phyloP scores from a whole-genome alignment of 2,329 filamentous ascomycete species.

The Penicillium sp. region DNA sequence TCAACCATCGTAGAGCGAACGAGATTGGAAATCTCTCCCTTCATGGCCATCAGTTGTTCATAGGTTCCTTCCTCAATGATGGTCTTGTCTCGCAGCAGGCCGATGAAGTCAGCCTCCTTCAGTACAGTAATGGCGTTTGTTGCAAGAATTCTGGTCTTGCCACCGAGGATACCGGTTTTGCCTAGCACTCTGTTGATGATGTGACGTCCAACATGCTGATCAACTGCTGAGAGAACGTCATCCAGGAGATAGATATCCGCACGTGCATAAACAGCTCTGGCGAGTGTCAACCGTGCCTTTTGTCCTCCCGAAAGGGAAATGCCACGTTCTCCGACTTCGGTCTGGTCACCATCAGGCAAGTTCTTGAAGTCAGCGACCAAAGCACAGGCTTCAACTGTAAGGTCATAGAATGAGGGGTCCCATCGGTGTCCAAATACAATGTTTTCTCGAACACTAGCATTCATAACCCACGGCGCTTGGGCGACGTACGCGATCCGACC shows the following conservation, averaged over 20 bases:
- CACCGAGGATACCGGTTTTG: conserved; percentile 72
- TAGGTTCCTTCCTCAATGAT: conserved; percentile 88
- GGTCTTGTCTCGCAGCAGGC: conserved; percentile 75
- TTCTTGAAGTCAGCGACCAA: conserved; percentile 86
- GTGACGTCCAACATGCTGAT: conserved; percentile 93
- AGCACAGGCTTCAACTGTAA: conserved; percentile 87
- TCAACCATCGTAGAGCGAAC: conserved; percentile 67
- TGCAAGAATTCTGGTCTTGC: conserved; percentile 87
- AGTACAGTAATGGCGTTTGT: conserved; percentile 94
- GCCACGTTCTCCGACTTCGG: conserved; percentile 91
- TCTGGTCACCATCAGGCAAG: conserved; percentile 92
- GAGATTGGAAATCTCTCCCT: conserved; percentile 81
- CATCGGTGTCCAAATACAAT: conserved; percentile 94
- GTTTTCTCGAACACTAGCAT: conserved; percentile 94
- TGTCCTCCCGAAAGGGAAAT: conserved; percentile 96
- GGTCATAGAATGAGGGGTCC: conserved; percentile 91
- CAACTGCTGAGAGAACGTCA: conserved; percentile 93
- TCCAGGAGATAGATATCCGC: conserved; percentile 96
- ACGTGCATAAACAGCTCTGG: conserved; percentile 90
- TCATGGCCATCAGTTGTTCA: conserved; percentile 87
- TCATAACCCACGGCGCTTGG: conserved; percentile 95
- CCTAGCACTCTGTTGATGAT: conserved; percentile 93
- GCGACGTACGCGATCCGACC: conserved; percentile 87
- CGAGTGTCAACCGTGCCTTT: conserved; percentile 88
- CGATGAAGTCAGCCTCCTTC: conserved; percentile 84